Evolutionary conservation across 2,329 filamentous ascomycete genomes (phyloP).

Genomic region (Chaetomium sp.): DNA sequence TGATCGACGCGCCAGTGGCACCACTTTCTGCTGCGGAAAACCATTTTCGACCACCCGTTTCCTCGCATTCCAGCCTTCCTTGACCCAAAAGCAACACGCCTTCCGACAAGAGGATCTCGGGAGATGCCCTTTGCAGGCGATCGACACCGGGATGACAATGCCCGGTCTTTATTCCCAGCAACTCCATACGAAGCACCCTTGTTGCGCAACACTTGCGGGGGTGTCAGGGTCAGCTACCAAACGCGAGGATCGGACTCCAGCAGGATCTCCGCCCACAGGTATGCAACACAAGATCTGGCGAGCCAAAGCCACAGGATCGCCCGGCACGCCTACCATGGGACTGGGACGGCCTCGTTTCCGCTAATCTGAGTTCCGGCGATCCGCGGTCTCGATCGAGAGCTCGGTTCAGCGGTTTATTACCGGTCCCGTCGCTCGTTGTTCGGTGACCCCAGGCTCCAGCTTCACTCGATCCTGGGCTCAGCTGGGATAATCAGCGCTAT

Average conservation of each 20-base stretch:
- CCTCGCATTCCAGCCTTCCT: not conserved
- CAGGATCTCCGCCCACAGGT: slow-evolving; percentile 20
- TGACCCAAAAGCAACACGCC: slow-evolving; percentile 14
- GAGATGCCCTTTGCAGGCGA: not conserved
- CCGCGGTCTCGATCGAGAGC: not conserved
- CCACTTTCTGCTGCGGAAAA: not conserved
- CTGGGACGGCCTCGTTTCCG: not conserved
- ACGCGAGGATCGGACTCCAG: slow-evolving; percentile 1
- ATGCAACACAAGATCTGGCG: slow-evolving; percentile 27
- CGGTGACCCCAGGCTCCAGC: not conserved
- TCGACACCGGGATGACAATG: slow-evolving; percentile 13
- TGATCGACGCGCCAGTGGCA: slow-evolving; percentile 11
- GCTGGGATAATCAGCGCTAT: not conserved
- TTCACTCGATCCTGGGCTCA: not conserved
- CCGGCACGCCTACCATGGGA: slow-evolving; percentile 15
- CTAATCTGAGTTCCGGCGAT: not conserved
- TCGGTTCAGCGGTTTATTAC: not conserved
- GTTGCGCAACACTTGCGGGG: not conserved
- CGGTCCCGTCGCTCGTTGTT: not conserved
- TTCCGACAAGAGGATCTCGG: slow-evolving; percentile 1
- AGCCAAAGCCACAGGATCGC: slow-evolving; percentile 18
- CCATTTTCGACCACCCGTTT: not conserved
- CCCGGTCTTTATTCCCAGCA: not conserved
- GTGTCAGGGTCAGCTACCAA: not conserved
- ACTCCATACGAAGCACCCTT: too few relatives aligned